Conservation (phyloP, 495 filamentous ascomycete genomes). For the Achaetomiella virescens region DNA sequence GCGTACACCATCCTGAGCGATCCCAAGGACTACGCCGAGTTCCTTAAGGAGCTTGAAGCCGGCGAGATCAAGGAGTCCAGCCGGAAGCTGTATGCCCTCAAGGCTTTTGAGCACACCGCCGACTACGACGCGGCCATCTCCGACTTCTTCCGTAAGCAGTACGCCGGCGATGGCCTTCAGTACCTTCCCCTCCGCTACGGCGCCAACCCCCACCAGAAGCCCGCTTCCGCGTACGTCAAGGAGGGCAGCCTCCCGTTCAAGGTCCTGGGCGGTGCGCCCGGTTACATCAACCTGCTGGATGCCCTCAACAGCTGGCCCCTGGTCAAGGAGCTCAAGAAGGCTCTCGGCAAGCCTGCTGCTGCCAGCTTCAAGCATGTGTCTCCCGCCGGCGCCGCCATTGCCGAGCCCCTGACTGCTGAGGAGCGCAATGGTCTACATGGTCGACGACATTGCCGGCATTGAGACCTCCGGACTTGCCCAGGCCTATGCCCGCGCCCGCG, state of each 20-base stretch:
- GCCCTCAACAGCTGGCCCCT: slow-evolving; percentile 94
- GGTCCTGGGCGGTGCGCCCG: slow-evolving; percentile 85
- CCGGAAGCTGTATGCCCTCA: slow-evolving; percentile 82
- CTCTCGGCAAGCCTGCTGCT: slow-evolving; percentile 81
- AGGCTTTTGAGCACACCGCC: slow-evolving; percentile 97
- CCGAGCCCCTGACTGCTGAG: slow-evolving; percentile 71
- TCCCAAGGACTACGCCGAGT: slow-evolving; percentile 86
- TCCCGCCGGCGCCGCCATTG: slow-evolving; percentile 91
- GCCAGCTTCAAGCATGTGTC: slow-evolving; percentile 99
- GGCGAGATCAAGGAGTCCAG: slow-evolving; percentile 78
- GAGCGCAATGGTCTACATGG: slow-evolving; percentile 98
- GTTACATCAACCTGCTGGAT: slow-evolving; percentile 95
- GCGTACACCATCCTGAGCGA: slow-evolving; percentile 94
- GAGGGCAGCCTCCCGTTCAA: slow-evolving; percentile 83
- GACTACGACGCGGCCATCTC: slow-evolving; percentile 93
- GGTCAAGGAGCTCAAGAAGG: slow-evolving; percentile 91
- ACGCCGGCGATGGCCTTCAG: slow-evolving; percentile 76
- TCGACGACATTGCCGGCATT: slow-evolving; percentile 86
- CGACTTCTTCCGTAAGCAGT: slow-evolving; percentile 95
- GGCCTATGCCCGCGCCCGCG: slow-evolving; percentile 90
- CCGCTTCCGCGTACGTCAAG: slow-evolving; percentile 72
- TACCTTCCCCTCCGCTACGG: slow-evolving; percentile 87
- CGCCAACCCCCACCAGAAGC: slow-evolving; percentile 96
- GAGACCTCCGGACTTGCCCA: slow-evolving; percentile 80
- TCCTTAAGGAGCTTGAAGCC: slow-evolving; percentile 79